Evolutionary conservation across 345 rosid genomes (phyloP), one percentile per base, ranked within the genome.

Genomic region (Brassica incana): DNA sequence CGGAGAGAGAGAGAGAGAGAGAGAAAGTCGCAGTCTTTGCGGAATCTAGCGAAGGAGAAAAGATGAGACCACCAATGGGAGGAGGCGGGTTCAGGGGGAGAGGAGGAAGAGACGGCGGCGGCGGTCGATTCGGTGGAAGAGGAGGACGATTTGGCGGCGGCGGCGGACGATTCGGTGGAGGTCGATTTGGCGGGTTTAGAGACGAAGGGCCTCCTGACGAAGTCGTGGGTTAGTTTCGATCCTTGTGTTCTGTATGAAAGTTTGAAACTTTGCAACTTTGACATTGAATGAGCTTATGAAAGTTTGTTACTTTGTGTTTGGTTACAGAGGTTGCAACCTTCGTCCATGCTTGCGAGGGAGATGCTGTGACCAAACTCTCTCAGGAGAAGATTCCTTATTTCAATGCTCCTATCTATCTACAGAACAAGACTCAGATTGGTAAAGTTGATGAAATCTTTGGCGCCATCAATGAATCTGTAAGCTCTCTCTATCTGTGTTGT

Each of bases 341-440:
- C 82, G 75, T 93, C 50, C 98, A 95, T 69, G 94, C 94, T 2
- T 89, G 95, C 12, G 99, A 95, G 84, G 99, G 97, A n/a, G 99
- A 95, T 43, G 99, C 97, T 2, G 99, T 95, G 81, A 89, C 93
- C 1, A 95, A 50, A 5, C 58, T 50, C 58, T 50, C 20, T 4
- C 58, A 50, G 16, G 58, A 50, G 18, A 50, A 50, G 58, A 50
- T 50, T 50, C 58, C 58, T 50, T 50, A 50, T n/a, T 50, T 50
- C 16, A 50, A 50, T 50, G 58, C 58, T 1, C 58, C 58, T 14
- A 50, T 50, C 58, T 50, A 50, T 2, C 58, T 50, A 0, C 20
- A 50, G 58, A 50, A 50, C 18, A 50, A n/a, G 58, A 50, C 58
- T 50, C 58, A 50, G 58, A 50, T 50, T 50, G 58, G 58, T 6